Conservation (phyloP, 768 basidiomycete genomes). For the Guyanaporus albipodus region DNA sequence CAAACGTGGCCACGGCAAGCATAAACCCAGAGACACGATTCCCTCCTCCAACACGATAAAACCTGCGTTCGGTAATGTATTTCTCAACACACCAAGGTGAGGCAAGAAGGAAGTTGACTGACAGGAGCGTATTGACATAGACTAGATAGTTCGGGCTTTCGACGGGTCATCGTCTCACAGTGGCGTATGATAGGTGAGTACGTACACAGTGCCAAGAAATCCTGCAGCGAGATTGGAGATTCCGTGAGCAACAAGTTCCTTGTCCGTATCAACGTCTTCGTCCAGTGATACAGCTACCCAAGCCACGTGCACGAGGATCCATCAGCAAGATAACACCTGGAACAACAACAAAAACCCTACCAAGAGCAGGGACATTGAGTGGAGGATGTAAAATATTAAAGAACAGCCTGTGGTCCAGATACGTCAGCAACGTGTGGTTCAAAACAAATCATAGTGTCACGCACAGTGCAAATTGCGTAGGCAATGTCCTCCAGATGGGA, state of each 20-base stretch:
- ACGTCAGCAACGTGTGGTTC: conserved; percentile 16
- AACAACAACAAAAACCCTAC: conserved; percentile 34
- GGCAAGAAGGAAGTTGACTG: conserved; percentile 17
- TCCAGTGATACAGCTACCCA: conserved; percentile 76
- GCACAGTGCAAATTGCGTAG: conserved; percentile 90
- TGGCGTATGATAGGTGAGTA: conserved; percentile 5
- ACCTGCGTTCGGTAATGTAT: conserved; percentile 35
- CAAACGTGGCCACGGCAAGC: conserved; percentile 69
- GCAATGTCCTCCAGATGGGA: conserved; percentile 78
- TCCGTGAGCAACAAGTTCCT: conserved; percentile 90
- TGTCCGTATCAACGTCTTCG: conserved; percentile 86
- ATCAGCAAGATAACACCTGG: background rate
- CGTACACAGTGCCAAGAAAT: conserved; percentile 74
- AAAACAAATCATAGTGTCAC: conserved; percentile 29
- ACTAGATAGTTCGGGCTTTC: conserved; percentile 79
- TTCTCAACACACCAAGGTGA: background rate
- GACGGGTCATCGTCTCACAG: conserved; percentile 4
- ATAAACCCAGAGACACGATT: conserved; percentile 82
- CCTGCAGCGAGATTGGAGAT: conserved; percentile 87
- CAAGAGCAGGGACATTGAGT: conserved; percentile 84
- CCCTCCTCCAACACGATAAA: conserved; percentile 91
- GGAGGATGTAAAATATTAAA: conserved; percentile 85
- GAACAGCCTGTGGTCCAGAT: conserved; percentile 52
- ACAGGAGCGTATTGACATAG: conserved; percentile 84
- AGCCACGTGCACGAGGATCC: background rate